Conservation (phyloP, 2,329 filamentous ascomycete species). For the Diplodia intermedia region DNA sequence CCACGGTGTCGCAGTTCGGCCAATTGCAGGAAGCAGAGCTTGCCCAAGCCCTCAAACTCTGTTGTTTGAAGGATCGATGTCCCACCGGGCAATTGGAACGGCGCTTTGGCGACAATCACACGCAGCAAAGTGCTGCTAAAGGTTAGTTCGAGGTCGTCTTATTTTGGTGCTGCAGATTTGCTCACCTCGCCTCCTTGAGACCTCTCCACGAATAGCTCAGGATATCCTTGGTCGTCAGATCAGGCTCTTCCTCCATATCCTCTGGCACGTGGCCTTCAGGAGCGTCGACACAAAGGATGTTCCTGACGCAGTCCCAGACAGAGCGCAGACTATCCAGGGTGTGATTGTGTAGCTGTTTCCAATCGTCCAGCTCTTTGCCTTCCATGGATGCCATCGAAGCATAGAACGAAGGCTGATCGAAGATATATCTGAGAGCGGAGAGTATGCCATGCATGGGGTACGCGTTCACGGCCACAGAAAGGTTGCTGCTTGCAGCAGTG, state of each 20-base stretch:
- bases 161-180: neutral
- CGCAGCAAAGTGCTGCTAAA: conserved; percentile 70
- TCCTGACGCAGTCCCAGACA: conserved; percentile 79
- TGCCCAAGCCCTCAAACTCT: conserved; percentile 71
- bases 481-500: conserved; percentile 65
- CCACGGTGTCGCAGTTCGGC: conserved; percentile 85
- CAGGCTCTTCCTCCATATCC: conserved; percentile 74
- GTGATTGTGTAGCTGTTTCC: conserved; percentile 58
- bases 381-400: conserved; percentile 16
- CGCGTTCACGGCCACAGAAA: conserved; percentile 65
- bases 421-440: conserved; percentile 55
- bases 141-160: conserved; percentile 14
- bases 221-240: conserved; percentile 83
- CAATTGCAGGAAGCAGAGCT: conserved; percentile 81
- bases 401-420: conserved; percentile 52
- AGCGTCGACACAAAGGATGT: conserved; percentile 88
- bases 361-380: conserved; percentile 34
- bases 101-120: conserved; percentile 48
- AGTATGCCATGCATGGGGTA: conserved; percentile 56
- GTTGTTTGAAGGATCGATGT: conserved; percentile 42
- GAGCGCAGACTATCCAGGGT: conserved; percentile 67
- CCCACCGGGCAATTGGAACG: conserved; percentile 39
- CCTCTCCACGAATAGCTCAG: conserved; percentile 95
- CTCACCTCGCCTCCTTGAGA: conserved; percentile 88
- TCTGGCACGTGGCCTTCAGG: conserved; percentile 86